Evolutionary conservation across 148 eudicot species (phyloP).

Genomic region (Cornus kousa): DNA sequence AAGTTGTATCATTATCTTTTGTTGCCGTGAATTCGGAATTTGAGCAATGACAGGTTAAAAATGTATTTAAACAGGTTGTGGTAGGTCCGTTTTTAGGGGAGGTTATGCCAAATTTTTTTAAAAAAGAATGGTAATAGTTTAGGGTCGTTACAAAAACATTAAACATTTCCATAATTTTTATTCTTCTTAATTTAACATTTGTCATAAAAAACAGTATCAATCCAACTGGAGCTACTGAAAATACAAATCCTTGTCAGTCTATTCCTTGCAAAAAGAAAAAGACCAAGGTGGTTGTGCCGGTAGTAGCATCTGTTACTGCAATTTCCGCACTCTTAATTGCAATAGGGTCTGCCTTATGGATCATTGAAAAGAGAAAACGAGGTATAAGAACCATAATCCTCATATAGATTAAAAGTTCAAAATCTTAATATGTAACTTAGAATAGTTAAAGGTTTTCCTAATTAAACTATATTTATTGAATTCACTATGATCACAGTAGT

Average conservation of each 20-base stretch:
- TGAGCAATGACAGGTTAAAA: too few relatives aligned
- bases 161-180: too few relatives aligned
- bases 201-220: not conserved
- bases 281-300: conserved; percentile 3
- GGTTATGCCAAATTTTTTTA: too few relatives aligned
- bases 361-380: conserved; percentile 16
- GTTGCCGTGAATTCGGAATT: too few relatives aligned
- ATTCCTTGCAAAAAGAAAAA: not conserved
- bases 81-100: too few relatives aligned
- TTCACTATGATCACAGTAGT: not conserved
- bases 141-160: too few relatives aligned
- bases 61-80: too few relatives aligned
- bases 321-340: conserved; percentile 13
- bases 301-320: conserved; percentile 20
- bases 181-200: not conserved
- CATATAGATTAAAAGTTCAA: not conserved
- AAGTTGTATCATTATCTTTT: too few relatives aligned
- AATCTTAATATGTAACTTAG: not conserved
- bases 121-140: too few relatives aligned
- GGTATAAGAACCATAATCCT: not conserved
- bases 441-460: not conserved
- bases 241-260: not conserved
- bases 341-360: conserved; percentile 10
- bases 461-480: not conserved
- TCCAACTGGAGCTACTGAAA: not conserved